A percentile compares a stretch with the other conserved stretches of the same genome.
phyloP scores from a whole-genome alignment of 2,329 filamentous ascomycete species.

The Mycosphaerelloides madeirae region DNA sequence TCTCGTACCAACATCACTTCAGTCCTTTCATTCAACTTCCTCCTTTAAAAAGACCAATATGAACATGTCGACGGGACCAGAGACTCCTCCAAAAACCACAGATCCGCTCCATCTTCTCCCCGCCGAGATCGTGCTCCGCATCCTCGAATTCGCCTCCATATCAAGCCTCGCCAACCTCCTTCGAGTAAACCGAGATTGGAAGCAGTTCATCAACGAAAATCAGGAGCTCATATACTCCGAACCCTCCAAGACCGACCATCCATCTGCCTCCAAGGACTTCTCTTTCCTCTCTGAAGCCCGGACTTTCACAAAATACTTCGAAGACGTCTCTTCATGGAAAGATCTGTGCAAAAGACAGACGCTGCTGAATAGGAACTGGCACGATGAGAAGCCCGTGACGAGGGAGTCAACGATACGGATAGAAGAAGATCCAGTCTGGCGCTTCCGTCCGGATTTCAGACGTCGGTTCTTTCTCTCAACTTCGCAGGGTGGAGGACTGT shows the following conservation, averaged over 20 bases:
- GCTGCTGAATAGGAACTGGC: slow-evolving; percentile 39
- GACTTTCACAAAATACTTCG: slow-evolving; percentile 34
- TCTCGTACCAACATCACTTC: neutral
- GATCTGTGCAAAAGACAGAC: slow-evolving; percentile 41
- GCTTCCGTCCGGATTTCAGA: slow-evolving; percentile 45
- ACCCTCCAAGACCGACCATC: slow-evolving; percentile 29
- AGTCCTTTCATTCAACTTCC: too few relatives aligned
- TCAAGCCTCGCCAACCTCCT: slow-evolving; percentile 36
- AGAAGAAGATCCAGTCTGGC: slow-evolving; percentile 41
- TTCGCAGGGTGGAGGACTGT: slow-evolving; percentile 42
- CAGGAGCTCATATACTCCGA: slow-evolving; percentile 41
- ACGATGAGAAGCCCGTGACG: slow-evolving; percentile 29
- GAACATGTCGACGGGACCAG: too few relatives aligned
- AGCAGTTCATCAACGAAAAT: slow-evolving; percentile 41
- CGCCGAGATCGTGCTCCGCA: slow-evolving; percentile 39
- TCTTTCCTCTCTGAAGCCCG: slow-evolving; percentile 25
- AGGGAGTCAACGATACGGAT: slow-evolving; percentile 40
- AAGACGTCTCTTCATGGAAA: slow-evolving; percentile 39
- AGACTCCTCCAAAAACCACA: neutral
- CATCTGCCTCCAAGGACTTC: slow-evolving; percentile 29
- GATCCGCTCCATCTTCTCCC: slow-evolving; percentile 32
- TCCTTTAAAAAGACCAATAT: too few relatives aligned
- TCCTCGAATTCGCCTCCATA: slow-evolving; percentile 37
- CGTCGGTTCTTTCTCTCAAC: slow-evolving; percentile 45
- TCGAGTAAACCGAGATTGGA: slow-evolving; percentile 35